phyloP scores from a whole-genome alignment of 1,139 yeast species.

The Meyerozyma smithsonii region DNA sequence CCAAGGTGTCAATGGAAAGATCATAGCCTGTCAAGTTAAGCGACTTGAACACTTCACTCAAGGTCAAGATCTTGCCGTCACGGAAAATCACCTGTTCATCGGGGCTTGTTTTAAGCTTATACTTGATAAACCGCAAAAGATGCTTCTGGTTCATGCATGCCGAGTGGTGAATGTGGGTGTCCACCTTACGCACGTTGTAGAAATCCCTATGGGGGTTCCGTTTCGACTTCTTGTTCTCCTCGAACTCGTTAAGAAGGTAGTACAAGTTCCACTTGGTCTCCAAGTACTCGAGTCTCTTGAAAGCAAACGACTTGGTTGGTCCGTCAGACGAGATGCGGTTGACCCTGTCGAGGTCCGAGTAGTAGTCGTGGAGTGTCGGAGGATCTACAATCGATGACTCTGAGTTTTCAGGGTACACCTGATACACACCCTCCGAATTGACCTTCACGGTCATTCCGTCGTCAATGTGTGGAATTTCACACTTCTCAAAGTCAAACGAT shows the following conservation, averaged over 20 bases:
- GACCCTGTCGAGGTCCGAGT: conserved; percentile 72
- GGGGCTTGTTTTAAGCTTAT: conserved; percentile 61
- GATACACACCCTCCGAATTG: conserved; percentile 65
- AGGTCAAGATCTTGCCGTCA: conserved; percentile 86
- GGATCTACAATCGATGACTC: conserved; percentile 47
- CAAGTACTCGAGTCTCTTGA: conserved; percentile 83
- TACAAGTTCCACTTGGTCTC: conserved; percentile 97
- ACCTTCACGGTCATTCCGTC: conserved; percentile 42
- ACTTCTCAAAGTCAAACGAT: conserved; percentile 56
- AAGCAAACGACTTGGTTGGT: conserved; percentile 96
- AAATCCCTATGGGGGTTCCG: conserved; percentile 87
- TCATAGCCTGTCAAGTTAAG: conserved; percentile 90
- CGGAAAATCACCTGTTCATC: conserved; percentile 89
- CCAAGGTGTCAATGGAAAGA: conserved; percentile 90
- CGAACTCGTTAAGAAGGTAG: conserved; percentile 81
- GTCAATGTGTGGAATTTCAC: conserved; percentile 62
- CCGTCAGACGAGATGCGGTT: conserved; percentile 81
- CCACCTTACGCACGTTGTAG: conserved; percentile 96
- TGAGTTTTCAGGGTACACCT: conserved; percentile 44
- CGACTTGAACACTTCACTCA: conserved; percentile 84
- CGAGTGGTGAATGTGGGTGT: conserved; percentile 97
- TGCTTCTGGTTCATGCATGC: conserved; percentile 99
- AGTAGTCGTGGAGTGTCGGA: conserved; percentile 80
- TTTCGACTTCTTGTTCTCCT: conserved; percentile 80
- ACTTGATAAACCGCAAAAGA: conserved; percentile 86